These are phyloP conservation scores for Lunasporangiospora selenospora DNA, from an alignment of 192 early-diverging fungal genomes.

Conservation along the genomic window DNA sequence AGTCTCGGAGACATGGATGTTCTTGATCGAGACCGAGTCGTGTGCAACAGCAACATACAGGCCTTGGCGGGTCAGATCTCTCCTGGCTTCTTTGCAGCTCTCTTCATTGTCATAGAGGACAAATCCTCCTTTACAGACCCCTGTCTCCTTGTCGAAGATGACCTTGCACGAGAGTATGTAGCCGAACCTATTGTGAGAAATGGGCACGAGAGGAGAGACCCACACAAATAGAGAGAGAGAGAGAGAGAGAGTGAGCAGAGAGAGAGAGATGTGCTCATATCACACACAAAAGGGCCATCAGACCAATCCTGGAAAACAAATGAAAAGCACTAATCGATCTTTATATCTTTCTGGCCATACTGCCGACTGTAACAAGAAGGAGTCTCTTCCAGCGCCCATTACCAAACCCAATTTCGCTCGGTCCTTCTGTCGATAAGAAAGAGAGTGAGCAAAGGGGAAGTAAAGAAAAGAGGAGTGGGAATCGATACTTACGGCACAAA, in stretches of 20 bases:
- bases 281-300: not conserved
- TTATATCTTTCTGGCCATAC: too few species aligned
- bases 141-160: conserved; percentile 14
- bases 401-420: too few species aligned
- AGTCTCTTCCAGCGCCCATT: too few species aligned
- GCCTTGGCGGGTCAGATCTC: conserved; percentile 29
- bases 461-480: too few species aligned
- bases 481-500: conserved; percentile 45
- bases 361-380: too few species aligned
- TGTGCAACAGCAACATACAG: conserved; percentile 40
- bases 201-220: not conserved
- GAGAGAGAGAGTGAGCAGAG: too few species aligned
- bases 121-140: conserved; percentile 31
- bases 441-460: too few species aligned
- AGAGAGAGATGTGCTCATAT: not conserved
- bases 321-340: too few species aligned
- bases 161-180: conserved; percentile 33
- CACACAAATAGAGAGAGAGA: not conserved
- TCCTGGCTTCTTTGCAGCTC: conserved; percentile 28
- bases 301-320: too few species aligned
- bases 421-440: too few species aligned
- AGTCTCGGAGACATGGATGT: conserved; percentile 3
- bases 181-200: conserved; percentile 15
- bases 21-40: conserved; percentile 36
- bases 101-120: conserved; percentile 33